A percentile compares a stretch with the other conserved stretches of the same genome.
Evolutionary conservation across 768 basidiomycete species (phyloP).

Genomic region (Rhizopogon vinicolor): DNA sequence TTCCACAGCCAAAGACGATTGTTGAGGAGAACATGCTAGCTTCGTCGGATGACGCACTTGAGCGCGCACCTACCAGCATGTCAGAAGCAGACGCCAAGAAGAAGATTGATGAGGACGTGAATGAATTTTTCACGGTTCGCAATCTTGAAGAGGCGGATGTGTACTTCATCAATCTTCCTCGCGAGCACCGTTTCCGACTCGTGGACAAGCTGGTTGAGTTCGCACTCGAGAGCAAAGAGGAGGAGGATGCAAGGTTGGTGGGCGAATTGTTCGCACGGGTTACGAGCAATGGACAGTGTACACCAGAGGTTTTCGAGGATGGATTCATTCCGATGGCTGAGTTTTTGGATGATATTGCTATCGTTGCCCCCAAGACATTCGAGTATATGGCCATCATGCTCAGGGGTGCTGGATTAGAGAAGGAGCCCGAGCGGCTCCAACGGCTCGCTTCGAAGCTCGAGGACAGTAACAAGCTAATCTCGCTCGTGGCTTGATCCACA

Average conservation of each 20-base stretch:
- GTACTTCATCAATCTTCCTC: conserved; percentile 75
- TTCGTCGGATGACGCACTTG: too few species aligned
- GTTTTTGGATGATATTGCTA: conserved; percentile 80
- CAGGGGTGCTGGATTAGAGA: conserved; percentile 56
- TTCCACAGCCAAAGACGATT: conserved; percentile 44
- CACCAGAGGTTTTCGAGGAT: conserved; percentile 61
- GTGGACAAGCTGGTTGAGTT: conserved; percentile 70
- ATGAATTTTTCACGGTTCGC: conserved; percentile 84
- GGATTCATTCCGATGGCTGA: conserved; percentile 70
- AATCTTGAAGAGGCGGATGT: conserved; percentile 83
- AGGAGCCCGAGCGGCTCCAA: conserved; percentile 51
- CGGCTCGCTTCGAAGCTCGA: conserved; percentile 58
- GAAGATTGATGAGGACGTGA: conserved; percentile 76
- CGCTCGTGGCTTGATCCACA: conserved; percentile 30
- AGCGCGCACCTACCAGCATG: conserved; percentile 26
- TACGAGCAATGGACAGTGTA: conserved; percentile 54
- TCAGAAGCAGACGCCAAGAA: conserved; percentile 50
- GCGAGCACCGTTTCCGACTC: conserved; percentile 57
- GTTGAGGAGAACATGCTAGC: too few species aligned
- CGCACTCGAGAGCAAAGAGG: conserved; percentile 79
- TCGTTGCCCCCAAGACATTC: conserved; percentile 88
- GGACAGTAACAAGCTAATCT: conserved; percentile 57
- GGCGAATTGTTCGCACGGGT: conserved; percentile 68
- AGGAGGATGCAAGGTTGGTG: conserved; percentile 74
- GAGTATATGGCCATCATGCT: conserved; percentile 71